Percentiles rank a stretch among this genome's conserved stretches.
These are phyloP conservation scores for Colletotrichum liriopes DNA, from an alignment of 2,329 filamentous ascomycete species.

Conservation along the genomic window DNA sequence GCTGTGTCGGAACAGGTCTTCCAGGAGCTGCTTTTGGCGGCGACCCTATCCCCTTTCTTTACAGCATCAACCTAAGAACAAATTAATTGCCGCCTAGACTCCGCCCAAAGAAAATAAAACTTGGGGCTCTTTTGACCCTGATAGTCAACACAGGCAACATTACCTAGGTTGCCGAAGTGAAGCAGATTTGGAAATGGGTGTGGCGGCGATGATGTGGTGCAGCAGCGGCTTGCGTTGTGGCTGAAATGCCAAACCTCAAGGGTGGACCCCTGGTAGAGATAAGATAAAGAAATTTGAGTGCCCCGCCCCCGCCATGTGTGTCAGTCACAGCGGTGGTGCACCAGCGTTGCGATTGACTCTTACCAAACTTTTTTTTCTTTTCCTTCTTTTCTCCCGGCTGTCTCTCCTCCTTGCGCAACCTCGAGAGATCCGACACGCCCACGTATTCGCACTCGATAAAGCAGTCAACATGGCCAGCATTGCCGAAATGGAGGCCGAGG, in stretches of 20 bases:
- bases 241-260: background rate
- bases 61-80: background rate
- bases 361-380: constrained; percentile 14
- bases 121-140: background rate
- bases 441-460: background rate
- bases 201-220: background rate
- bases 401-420: constrained; percentile 1
- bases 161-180: background rate
- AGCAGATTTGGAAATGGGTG: background rate
- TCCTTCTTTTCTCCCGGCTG: background rate
- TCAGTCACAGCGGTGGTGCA: background rate
- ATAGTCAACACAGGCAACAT: too few species aligned
- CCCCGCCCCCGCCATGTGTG: constrained; percentile 18
- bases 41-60: too few species aligned
- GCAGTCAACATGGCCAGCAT: constrained; percentile 22
- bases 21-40: background rate
- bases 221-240: background rate
- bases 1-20: background rate
- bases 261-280: constrained; percentile 1
- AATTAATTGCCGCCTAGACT: too few species aligned
- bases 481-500: constrained; percentile 46
- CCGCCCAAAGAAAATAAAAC: background rate
- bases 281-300: constrained; percentile 20
- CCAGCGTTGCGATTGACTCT: constrained; percentile 2
- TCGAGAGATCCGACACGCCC: background rate